phyloP scores from a whole-genome alignment of 2,329 filamentous ascomycete species.

The Akanthomyces muscarius region DNA sequence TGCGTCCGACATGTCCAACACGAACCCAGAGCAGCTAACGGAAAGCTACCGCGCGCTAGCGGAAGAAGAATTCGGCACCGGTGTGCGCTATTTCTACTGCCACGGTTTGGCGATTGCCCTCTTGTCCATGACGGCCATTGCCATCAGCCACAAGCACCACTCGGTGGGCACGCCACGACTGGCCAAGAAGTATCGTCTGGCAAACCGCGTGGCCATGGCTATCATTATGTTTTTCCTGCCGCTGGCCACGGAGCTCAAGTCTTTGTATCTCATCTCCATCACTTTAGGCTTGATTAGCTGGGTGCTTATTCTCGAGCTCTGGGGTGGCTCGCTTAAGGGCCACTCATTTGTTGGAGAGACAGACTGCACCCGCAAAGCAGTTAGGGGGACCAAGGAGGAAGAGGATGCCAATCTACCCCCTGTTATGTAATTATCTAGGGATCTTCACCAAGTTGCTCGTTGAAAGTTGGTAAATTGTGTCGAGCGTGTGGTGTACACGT shows the following conservation, averaged over 20 bases:
- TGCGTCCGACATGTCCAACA: conserved; percentile 48
- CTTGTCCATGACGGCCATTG: conserved; percentile 51
- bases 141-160: conserved; percentile 53
- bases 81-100: conserved; percentile 61
- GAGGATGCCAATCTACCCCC: neutral
- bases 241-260: conserved; percentile 42
- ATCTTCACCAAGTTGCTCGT: no score
- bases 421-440: neutral
- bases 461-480: neutral
- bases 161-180: conserved; percentile 45
- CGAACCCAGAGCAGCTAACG: conserved; percentile 46
- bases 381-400: neutral
- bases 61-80: conserved; percentile 45
- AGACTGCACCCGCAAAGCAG: neutral
- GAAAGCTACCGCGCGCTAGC: conserved; percentile 47
- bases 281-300: conserved; percentile 42
- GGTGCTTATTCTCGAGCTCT: conserved; percentile 46
- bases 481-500: neutral
- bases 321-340: conserved; percentile 43
- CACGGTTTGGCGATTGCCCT: conserved; percentile 55
- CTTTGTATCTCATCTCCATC: conserved; percentile 42
- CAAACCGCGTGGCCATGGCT: conserved; percentile 46
- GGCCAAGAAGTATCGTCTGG: conserved; percentile 47
- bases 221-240: conserved; percentile 54
- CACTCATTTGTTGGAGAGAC: conserved; percentile 33